Evolutionary conservation across 176 grass and related monocot genomes (phyloP), one percentile per base, ranked within the genome.

Genomic region (Carex scoparia): DNA sequence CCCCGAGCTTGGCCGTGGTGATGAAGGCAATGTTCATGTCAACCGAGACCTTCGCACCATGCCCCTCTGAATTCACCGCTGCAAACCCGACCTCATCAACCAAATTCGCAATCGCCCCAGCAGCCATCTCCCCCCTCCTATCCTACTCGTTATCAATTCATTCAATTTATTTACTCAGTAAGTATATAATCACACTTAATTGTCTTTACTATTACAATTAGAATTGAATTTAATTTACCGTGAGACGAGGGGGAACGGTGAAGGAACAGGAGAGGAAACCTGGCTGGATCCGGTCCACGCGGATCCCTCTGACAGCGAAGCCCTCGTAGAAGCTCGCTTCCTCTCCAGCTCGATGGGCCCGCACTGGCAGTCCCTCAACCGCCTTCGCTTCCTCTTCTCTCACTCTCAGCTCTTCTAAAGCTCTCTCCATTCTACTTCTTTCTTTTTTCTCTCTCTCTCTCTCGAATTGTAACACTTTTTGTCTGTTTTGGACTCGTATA

Each of bases 11-110:
- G 54, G 89, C 90, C 14, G 88, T 51, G 37, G 86, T 85, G 27
- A 84, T 10, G 82, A 88, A 97, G 55, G 82, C 61, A 86, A 97
- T 91, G 84, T 90, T 94, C 91, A 97, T 97, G 85, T 97, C 94
- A 18, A 86, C 84, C 49, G 94, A 97, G 72, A 92, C 86, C 86
- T 92, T 94, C 66, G 56, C 54, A 13, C 53, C 75, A 8, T 81
- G 15, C 3, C 86, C 86, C 31, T 94, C 74, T 15, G 94, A 68
- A 38, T 86, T 68, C 37, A 88, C 30, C 15, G 75, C 94, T 0
- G 85, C 86, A 8, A 48, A 69, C 19, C 90, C 83, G 3, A 97
- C 46, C 85, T 94, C 90, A 72, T 97, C 94, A 30, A 94, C 88
- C 63, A 97, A 66, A 28, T 88, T 65, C 2, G 91, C 94, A 4